Conservation (phyloP, 1,284 basidiomycete species). For the Tilletia walkeri region DNA sequence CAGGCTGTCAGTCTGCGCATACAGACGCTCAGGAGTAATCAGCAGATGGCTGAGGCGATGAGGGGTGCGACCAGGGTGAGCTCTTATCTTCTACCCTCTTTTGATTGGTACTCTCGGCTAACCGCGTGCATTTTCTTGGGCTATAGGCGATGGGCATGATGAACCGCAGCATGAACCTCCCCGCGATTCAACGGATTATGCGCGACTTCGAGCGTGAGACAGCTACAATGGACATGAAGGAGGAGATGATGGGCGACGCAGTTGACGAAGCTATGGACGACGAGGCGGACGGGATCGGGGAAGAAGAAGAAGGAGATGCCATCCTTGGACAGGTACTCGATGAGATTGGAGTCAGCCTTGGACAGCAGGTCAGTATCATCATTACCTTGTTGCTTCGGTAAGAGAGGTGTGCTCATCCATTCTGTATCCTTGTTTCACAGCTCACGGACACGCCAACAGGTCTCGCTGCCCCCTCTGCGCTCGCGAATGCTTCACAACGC, state of each 20-base stretch:
- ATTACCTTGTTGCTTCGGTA: background rate
- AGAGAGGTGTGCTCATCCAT: background rate
- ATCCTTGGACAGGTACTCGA: constrained; percentile 95
- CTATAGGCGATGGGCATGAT: constrained; percentile 88
- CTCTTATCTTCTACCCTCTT: constrained; percentile 24
- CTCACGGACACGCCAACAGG: constrained; percentile 45
- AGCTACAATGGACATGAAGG: constrained; percentile 99
- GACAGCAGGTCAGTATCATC: constrained; percentile 71
- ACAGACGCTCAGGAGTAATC: constrained; percentile 92
- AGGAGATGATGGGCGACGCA: constrained; percentile 99
- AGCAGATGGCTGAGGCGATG: constrained; percentile 99
- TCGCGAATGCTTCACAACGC: constrained; percentile 34
- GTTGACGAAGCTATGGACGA: constrained; percentile 97
- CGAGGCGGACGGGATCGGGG: constrained; percentile 66
- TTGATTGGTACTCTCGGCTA: background rate
- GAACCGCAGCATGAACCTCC: constrained; percentile 93
- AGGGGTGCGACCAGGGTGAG: constrained; percentile 85
- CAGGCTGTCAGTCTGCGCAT: constrained; percentile 94
- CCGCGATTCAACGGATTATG: constrained; percentile 92
- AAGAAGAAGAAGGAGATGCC: constrained; percentile 90
- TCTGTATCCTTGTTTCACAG: constrained; percentile 22
- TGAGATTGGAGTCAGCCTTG: constrained; percentile 89
- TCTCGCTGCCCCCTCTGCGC: constrained; percentile 31
- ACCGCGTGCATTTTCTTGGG: background rate
- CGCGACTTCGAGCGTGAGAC: constrained; percentile 97